A percentile compares a stretch with the other conserved stretches of the same genome.
Evolutionary conservation across 345 rosid genomes (phyloP).

Genomic region (Pugionium dolabratum): DNA sequence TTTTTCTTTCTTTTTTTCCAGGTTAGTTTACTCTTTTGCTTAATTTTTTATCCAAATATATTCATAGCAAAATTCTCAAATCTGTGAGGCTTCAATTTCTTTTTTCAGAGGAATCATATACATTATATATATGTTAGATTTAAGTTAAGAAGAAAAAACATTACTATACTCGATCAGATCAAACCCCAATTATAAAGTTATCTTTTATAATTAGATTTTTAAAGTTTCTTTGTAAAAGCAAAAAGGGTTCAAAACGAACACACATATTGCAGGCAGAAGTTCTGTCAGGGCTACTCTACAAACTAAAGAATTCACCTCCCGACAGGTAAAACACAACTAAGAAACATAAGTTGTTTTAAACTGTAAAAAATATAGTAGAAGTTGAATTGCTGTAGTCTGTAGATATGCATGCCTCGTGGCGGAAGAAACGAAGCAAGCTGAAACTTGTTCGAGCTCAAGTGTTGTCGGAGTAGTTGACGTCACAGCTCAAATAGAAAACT

Average conservation of each 20-base stretch:
- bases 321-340: conserved; percentile 49
- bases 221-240: no score
- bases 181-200: no score
- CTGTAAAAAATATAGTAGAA: no score
- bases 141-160: no score
- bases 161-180: no score
- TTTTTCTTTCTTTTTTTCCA: conserved; percentile 71
- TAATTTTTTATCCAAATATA: neutral
- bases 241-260: neutral
- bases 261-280: conserved; percentile 73
- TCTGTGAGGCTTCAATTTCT: neutral
- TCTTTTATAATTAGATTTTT: no score
- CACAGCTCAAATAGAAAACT: conserved; percentile 58
- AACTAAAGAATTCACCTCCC: conserved; percentile 70
- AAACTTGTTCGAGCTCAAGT: conserved; percentile 26
- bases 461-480: conserved; percentile 82
- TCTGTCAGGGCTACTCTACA: conserved; percentile 73
- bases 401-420: conserved; percentile 90
- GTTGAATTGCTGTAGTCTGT: neutral
- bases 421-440: conserved; percentile 45
- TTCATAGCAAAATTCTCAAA: no score
- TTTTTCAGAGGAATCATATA: no score
- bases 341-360: neutral
- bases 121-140: no score
- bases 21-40: conserved; percentile 42